Evolutionary conservation across 1,284 basidiomycete species (phyloP), one percentile per base, ranked within the genome.

Genomic region (Psilocybe mexicana): DNA sequence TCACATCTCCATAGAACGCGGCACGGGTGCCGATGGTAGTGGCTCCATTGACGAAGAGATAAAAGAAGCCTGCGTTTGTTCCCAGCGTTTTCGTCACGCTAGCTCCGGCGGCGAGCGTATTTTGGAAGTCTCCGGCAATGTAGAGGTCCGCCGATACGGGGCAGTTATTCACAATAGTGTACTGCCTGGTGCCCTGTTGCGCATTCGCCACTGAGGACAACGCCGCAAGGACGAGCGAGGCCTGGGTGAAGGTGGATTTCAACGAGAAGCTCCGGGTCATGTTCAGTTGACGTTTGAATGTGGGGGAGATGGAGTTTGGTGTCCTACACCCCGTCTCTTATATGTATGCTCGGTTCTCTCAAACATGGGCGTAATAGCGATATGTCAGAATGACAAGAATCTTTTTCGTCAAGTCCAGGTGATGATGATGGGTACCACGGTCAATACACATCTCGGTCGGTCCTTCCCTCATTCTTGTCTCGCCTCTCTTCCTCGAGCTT

Each of bases 161-260:
- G 53, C 71, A 73, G 40, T 68, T 67, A 47, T 73, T 73, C n/a
- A 56, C 54, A 43, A 61, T 42, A 6, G 42, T 59, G 33, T 61
- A 61, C 14, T 52, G 35, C 26, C 54, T 52, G 8, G 23, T 47
- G 28, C 8, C 18, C 48, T 59, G 57, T 46, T 59, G 57, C 10
- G 53, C 48, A 23, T 26, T 47, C 14, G 18, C 44, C 5, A 25
- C 33, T 11, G 43, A 38, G 10, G 51, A 10, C 2, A 58, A 24
- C 14, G 38, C 11, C 38, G 46, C 49, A 2, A 57, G 25, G 11
- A 58, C 18, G 18, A 43, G 24, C 8, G 35, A 52, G 6, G 44
- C 36, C 3, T 14, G 28, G 26, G 43, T 7, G 25, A 46, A 6
- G 43, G 44, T 38, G 48, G 36, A 38, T 42, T 28, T 46, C 50